phyloP scores from a whole-genome alignment of 1,284 basidiomycete genomes.

The Boletellus deceptivus region DNA sequence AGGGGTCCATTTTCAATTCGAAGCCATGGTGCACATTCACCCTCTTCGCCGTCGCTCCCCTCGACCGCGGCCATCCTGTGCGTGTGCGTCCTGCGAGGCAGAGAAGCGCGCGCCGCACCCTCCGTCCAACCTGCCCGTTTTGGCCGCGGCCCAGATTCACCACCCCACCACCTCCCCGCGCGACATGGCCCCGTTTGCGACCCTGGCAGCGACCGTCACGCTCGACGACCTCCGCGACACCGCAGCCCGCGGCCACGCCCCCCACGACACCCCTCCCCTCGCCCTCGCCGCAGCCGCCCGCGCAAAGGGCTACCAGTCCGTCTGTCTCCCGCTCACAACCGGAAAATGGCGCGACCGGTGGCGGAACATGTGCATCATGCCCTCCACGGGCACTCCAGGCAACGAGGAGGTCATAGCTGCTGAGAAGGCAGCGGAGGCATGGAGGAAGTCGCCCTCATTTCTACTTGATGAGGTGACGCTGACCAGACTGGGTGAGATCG shows the following conservation, averaged over 20 bases:
- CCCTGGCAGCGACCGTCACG: slow-evolving; percentile 39
- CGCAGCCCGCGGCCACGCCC: slow-evolving; percentile 13
- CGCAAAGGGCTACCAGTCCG: slow-evolving; percentile 57
- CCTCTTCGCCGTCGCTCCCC: slow-evolving; percentile 18
- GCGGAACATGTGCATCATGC: slow-evolving; percentile 82
- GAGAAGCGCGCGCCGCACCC: slow-evolving; percentile 18
- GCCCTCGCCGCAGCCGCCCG: slow-evolving; percentile 49
- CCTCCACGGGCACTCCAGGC: slow-evolving; percentile 40
- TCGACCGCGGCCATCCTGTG: slow-evolving; percentile 32
- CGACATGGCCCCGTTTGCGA: slow-evolving; percentile 28
- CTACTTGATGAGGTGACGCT: slow-evolving; percentile 85
- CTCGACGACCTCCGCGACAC: slow-evolving; percentile 39
- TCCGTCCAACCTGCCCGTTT: slow-evolving; percentile 24
- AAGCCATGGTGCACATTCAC: slow-evolving; percentile 20
- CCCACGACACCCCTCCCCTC: slow-evolving; percentile 48
- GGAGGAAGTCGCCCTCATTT: slow-evolving; percentile 84
- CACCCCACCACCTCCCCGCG: slow-evolving; percentile 2
- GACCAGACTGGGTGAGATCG: slow-evolving; percentile 69
- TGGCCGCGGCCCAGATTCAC: slow-evolving; percentile 10
- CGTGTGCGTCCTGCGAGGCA: slow-evolving; percentile 23
- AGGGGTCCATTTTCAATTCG: slow-evolving; percentile 30
- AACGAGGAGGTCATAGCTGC: slow-evolving; percentile 50
- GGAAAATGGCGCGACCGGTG: slow-evolving; percentile 85
- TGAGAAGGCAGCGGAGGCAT: slow-evolving; percentile 80
- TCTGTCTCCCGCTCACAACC: slow-evolving; percentile 87